Evolutionary conservation across 192 early-diverging fungal genomes (phyloP).

Genomic region (Podila clonocystis): DNA sequence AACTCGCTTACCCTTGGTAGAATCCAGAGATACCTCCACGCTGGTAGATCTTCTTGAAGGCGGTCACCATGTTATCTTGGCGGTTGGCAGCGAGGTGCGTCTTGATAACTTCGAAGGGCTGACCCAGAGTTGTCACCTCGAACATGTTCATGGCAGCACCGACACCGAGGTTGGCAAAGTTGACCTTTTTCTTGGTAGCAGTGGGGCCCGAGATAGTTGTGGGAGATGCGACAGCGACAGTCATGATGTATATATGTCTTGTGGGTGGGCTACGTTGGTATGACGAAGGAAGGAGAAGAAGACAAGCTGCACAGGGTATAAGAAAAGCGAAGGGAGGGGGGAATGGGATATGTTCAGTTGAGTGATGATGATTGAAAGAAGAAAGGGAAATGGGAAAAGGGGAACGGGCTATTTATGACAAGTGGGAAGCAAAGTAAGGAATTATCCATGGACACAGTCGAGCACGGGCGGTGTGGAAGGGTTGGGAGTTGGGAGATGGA

Average conservation of each 20-base stretch:
- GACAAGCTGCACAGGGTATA: constrained; percentile 7
- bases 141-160: constrained; percentile 92
- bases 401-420: neutral
- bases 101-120: constrained; percentile 97
- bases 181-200: constrained; percentile 82
- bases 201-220: constrained; percentile 5
- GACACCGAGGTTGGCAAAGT: constrained; percentile 85
- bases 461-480: neutral
- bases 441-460: neutral
- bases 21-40: constrained; percentile 92
- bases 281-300: neutral
- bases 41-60: constrained; percentile 80
- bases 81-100: constrained; percentile 96
- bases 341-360: neutral
- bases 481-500: neutral
- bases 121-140: constrained; percentile 91
- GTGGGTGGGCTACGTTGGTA: neutral
- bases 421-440: neutral
- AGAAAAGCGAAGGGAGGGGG: neutral
- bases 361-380: neutral
- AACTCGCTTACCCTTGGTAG: constrained; percentile 79
- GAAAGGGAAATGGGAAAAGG: neutral
- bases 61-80: constrained; percentile 77
- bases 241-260: constrained; percentile 6
- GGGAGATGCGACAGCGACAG: constrained; percentile 25